phyloP scores from a whole-genome alignment of 2,329 filamentous ascomycete genomes.

The Dothiorella sarmentorum region DNA sequence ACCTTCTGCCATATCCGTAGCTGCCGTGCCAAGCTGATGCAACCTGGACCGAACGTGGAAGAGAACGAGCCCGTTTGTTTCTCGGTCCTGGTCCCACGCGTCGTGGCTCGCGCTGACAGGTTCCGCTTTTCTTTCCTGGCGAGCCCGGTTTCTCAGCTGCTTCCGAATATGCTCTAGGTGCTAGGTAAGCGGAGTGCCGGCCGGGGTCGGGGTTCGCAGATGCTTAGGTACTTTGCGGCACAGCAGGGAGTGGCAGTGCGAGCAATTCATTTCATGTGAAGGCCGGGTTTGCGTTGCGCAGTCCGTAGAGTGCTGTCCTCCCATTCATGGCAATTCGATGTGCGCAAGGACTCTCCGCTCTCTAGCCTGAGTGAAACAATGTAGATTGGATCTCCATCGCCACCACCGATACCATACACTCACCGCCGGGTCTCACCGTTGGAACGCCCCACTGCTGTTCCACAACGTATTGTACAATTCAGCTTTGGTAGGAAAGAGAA shows the following conservation, averaged over 20 bases:
- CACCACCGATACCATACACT: neutral
- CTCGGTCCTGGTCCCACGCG: neutral
- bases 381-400: neutral
- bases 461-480: neutral
- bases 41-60: no score
- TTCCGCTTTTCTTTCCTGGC: conserved; percentile 13
- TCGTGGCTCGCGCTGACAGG: neutral
- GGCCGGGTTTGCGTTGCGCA: neutral
- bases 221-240: no score
- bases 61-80: neutral
- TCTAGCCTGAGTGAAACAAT: neutral
- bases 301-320: neutral
- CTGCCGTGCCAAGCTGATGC: neutral
- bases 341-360: conserved; percentile 1
- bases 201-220: neutral
- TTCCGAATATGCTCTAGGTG: neutral
- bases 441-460: neutral
- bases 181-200: neutral
- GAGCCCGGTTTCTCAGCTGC: neutral
- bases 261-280: neutral
- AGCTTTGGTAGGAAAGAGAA: no score
- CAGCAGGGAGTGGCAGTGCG: neutral
- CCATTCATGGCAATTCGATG: conserved; percentile 1
- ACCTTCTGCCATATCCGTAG: neutral
- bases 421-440: neutral